Conservation (phyloP, 148 eudicot species). For the Mesembryanthemum crystallinum region DNA sequence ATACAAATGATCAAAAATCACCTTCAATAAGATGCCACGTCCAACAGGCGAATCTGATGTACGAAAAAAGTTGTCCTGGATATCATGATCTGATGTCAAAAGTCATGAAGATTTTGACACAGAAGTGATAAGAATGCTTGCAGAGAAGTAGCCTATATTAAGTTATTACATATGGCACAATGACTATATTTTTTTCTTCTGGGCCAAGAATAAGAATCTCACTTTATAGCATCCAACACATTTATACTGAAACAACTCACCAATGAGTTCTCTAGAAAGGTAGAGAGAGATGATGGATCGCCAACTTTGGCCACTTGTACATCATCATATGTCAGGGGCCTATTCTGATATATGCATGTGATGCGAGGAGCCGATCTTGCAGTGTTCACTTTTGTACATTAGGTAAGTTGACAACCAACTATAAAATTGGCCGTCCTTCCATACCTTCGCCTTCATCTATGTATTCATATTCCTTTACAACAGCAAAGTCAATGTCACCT, state of each 20-base stretch:
- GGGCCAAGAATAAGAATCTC: slow-evolving; percentile 31
- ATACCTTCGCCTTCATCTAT: slow-evolving; percentile 21
- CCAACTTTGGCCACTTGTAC: slow-evolving; percentile 25
- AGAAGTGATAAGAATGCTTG: slow-evolving; percentile 26
- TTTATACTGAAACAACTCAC: slow-evolving; percentile 22
- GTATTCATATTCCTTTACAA: slow-evolving; percentile 19
- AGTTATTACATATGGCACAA: slow-evolving; percentile 19
- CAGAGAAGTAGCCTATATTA: slow-evolving; percentile 13
- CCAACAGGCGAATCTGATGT: slow-evolving; percentile 21
- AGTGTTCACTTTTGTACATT: slow-evolving; percentile 15
- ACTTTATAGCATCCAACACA: slow-evolving; percentile 25
- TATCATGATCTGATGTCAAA: slow-evolving; percentile 25
- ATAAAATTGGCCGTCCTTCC: slow-evolving; percentile 15
- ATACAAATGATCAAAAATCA: not conserved
- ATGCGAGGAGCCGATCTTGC: slow-evolving; percentile 30
- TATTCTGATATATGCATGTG: slow-evolving; percentile 16
- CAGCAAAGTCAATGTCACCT: slow-evolving; percentile 12
- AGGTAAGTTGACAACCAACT: slow-evolving; percentile 27
- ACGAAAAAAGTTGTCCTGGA: slow-evolving; percentile 22
- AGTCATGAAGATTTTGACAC: slow-evolving; percentile 26
- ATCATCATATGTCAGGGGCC: slow-evolving; percentile 21
- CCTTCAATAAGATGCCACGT: slow-evolving; percentile 18
- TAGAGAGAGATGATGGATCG: slow-evolving; percentile 18
- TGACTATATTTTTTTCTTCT: slow-evolving; percentile 12
- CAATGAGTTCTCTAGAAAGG: slow-evolving; percentile 27